A percentile compares a stretch with the other conserved stretches of the same genome.
These are phyloP conservation scores for Allomyces arbusculus DNA, from an alignment of 192 early-diverging fungal species.

Conservation along the genomic window DNA sequence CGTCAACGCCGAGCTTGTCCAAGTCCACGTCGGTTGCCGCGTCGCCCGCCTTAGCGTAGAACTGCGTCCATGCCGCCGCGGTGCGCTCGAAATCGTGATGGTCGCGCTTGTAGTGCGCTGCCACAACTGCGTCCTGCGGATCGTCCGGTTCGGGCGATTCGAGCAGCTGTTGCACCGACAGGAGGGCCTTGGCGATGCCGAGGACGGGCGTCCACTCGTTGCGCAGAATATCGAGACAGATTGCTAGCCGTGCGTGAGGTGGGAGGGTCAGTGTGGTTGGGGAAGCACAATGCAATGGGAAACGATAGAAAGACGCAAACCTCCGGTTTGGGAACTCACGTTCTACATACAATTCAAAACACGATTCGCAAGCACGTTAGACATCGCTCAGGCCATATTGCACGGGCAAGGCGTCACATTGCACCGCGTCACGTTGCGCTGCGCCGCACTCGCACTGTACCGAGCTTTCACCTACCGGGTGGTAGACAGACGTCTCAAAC, in stretches of 20 bases:
- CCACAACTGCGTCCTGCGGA: slow-evolving; percentile 28
- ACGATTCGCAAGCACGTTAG: too few species aligned
- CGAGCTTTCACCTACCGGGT: neutral
- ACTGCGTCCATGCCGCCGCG: slow-evolving; percentile 23
- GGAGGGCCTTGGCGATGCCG: neutral
- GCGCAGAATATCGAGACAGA: neutral
- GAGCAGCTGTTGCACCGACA: neutral
- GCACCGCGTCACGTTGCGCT: too few species aligned
- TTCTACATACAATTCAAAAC: too few species aligned
- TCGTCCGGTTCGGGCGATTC: neutral
- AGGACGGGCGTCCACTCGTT: neutral
- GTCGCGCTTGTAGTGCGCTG: slow-evolving; percentile 21
- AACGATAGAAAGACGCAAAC: too few species aligned
- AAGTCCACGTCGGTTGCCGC: too few species aligned
- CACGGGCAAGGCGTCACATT: too few species aligned
- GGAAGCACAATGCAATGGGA: too few species aligned
- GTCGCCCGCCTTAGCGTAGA: slow-evolving; percentile 16
- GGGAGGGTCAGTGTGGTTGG: too few species aligned
- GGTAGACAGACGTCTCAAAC: neutral
- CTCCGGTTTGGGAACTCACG: too few species aligned
- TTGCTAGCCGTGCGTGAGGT: neutral
- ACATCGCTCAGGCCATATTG: too few species aligned
- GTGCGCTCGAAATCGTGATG: slow-evolving; percentile 16
- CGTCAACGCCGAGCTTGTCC: too few species aligned
- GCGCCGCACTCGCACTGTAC: too few species aligned